These are phyloP conservation scores for Micractinium conductrix DNA, from an alignment of 139 green algal species.

Conservation along the genomic window DNA sequence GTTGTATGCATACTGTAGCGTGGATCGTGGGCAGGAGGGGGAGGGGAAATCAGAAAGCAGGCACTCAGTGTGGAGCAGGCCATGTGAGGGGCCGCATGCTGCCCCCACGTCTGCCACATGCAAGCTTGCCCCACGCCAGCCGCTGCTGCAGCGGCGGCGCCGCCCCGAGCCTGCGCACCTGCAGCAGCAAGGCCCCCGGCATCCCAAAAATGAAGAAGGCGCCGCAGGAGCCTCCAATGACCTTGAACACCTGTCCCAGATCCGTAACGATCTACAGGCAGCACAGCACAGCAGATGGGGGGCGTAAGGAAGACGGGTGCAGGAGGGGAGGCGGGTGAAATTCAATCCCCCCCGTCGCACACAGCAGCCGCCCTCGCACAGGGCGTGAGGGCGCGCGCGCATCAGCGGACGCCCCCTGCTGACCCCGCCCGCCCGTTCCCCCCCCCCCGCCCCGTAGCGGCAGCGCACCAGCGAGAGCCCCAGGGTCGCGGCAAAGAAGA, in stretches of 20 bases:
- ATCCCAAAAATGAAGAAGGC: constrained; percentile 74
- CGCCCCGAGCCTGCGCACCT: neutral
- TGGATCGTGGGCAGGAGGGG: neutral
- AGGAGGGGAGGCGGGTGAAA: too few species aligned
- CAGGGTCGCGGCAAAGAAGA: constrained; percentile 53
- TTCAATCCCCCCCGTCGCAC: too few species aligned
- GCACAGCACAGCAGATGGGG: neutral
- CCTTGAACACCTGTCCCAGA: constrained; percentile 67
- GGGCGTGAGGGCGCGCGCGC: too few species aligned
- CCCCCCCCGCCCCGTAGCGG: too few species aligned
- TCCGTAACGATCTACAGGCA: constrained; percentile 49
- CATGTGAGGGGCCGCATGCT: neutral
- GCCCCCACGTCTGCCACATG: too few species aligned
- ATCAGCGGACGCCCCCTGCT: too few species aligned
- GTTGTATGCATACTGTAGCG: constrained; percentile 39
- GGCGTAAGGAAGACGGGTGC: neutral
- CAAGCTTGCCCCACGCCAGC: neutral
- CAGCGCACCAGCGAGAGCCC: constrained; percentile 32
- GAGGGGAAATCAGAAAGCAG: neutral
- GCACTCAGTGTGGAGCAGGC: neutral
- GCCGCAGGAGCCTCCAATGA: constrained; percentile 68
- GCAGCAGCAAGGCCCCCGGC: constrained; percentile 54
- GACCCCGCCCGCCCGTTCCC: too few species aligned
- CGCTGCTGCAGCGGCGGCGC: neutral
- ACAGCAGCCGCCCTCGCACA: too few species aligned